phyloP scores from a whole-genome alignment of 164 flowering plant genomes.

The Piper longum region DNA sequence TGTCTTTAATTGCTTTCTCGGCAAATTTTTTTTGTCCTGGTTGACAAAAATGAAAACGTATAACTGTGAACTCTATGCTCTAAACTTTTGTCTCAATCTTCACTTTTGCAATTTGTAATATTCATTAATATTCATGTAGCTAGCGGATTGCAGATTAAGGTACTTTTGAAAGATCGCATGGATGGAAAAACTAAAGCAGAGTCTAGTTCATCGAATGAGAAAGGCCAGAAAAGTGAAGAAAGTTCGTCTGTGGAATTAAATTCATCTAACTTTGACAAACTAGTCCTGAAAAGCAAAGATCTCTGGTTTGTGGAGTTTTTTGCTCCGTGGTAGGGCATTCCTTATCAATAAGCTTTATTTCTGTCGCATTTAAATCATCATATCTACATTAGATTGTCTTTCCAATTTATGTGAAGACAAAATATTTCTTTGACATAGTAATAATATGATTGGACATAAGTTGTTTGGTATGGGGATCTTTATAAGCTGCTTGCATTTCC shows the following conservation, averaged over 20 bases:
- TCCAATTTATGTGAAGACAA: too few relatives aligned
- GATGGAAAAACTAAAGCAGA: constrained; percentile 63
- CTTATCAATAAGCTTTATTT: not conserved
- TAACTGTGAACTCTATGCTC: not conserved
- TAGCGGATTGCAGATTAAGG: constrained; percentile 44
- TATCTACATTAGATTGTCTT: too few relatives aligned
- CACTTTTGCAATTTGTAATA: not conserved
- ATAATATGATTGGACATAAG: too few relatives aligned
- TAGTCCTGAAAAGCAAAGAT: constrained; percentile 80
- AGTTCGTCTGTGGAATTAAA: constrained; percentile 69
- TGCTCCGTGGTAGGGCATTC: constrained; percentile 77
- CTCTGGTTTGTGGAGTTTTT: constrained; percentile 96
- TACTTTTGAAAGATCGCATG: constrained; percentile 67
- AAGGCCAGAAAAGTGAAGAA: constrained; percentile 56
- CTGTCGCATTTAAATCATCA: too few relatives aligned
- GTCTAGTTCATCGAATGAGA: constrained; percentile 24
- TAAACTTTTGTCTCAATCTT: not conserved
- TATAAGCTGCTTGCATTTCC: too few relatives aligned
- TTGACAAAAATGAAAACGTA: not conserved
- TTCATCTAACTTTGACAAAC: constrained; percentile 75
- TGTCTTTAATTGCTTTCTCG: constrained; percentile 1
- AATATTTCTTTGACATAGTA: too few relatives aligned
- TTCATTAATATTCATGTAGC: not conserved
- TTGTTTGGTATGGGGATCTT: too few relatives aligned
- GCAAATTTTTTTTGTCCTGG: not conserved